Base-by-base conservation (phyloP, 768 basidiomycete species). In the Glaciozyma antarctica region DNA sequence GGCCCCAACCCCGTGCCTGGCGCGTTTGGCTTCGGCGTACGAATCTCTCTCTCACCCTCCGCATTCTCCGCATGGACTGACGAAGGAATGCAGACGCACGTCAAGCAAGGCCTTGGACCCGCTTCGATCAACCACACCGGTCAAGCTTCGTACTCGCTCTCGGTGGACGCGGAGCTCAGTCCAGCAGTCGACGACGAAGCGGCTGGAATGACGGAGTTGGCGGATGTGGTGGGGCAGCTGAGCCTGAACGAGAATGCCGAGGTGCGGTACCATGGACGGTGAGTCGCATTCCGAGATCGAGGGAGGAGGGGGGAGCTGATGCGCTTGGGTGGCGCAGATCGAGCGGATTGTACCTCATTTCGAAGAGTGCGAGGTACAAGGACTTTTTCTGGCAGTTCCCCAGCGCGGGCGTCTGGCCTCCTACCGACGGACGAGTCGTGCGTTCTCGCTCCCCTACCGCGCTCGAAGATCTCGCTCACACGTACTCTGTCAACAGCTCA, bases 371-470 rank as follows among this genome's bases (percentile, higher is more conserved):
- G 51, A 56, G 72, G 43, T 73, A 67, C 61, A 64, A 70, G 22
- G 67, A 73, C 41, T 72, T 73, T 57, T 74, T 73, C 64, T 74
- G 73, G 70, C 63, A 85, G 34, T 92, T 93, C 77, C 89, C 90
- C 0, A 85, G 85, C 70, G 86, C 89, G 4, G 82, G 90, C n/a
- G 87, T 91, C 30, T 93, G 90, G 90, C 90, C 90, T 0, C 84
- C 84, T 82, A 86, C 68, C 4, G 70, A 73, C 8, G 56, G 41
- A 15, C 57, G 64, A 30, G 54, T 65, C 22, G 62, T 63, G 24
- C 28, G 65, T 57, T 38, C 0, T 54, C 26, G 44, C 49, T 53
- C 38, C 28, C 19, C 45, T 30, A 30, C 30, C 19, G 12, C 5
- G 38, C 13, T 52, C 53, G 22, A 2, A 19, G 55, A 26, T 32